Percentiles rank a stretch among this genome's conserved stretches.
Evolutionary conservation across 768 basidiomycete genomes (phyloP).

Genomic region (Lactarius vividus): DNA sequence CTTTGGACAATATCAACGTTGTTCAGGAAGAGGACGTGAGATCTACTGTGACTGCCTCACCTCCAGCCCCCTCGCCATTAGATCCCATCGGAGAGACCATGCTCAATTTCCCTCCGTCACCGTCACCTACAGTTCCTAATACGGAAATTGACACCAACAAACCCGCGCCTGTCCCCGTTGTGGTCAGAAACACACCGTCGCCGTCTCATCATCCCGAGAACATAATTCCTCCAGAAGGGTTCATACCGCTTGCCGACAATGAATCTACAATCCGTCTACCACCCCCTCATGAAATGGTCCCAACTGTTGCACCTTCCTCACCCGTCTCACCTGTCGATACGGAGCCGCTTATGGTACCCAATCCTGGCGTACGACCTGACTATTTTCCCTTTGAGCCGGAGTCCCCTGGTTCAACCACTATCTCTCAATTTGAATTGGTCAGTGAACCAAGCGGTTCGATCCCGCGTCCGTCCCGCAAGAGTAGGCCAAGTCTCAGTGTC

Average conservation of each 20-base stretch:
- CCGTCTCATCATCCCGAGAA: conserved; percentile 20
- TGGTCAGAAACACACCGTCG: conserved; percentile 17
- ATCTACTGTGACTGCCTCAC: not conserved
- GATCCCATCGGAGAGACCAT: conserved; percentile 27
- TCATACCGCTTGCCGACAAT: conserved; percentile 24
- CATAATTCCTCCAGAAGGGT: conserved; percentile 24
- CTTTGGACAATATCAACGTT: conserved; percentile 1
- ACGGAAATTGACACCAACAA: not conserved
- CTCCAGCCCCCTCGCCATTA: conserved; percentile 3
- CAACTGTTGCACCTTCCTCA: conserved; percentile 6
- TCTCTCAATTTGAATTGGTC: conserved; percentile 28
- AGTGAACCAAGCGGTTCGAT: conserved; percentile 23
- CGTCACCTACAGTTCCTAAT: conserved; percentile 15
- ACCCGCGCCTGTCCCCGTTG: conserved; percentile 9
- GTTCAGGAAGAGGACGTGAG: conserved; percentile 17
- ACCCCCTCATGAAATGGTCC: conserved; percentile 25
- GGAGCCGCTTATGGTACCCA: conserved; percentile 27
- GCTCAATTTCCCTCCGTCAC: conserved; percentile 25
- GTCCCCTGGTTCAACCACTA: conserved; percentile 28
- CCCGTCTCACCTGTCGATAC: conserved; percentile 2
- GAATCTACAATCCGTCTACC: conserved; percentile 26
- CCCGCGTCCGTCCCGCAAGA: conserved; percentile 22
- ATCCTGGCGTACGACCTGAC: conserved; percentile 20
- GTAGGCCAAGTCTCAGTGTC: conserved; percentile 19
- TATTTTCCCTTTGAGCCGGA: conserved; percentile 15